phyloP scores from a whole-genome alignment of 768 basidiomycete species.

The Tricholomella constricta region DNA sequence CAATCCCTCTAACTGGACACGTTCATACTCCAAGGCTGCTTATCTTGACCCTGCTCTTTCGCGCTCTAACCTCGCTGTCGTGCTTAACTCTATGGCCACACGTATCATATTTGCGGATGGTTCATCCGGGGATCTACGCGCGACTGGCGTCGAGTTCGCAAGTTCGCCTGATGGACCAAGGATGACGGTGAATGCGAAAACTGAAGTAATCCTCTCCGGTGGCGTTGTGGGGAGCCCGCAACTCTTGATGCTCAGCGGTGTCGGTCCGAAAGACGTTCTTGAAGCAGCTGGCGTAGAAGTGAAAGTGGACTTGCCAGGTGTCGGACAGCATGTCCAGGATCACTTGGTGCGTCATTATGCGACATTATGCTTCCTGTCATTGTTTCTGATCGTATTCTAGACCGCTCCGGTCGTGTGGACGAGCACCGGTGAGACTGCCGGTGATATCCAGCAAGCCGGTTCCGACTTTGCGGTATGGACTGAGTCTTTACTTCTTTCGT shows the following conservation, averaged over 20 bases:
- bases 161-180: conserved; percentile 14
- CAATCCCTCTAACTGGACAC: conserved; percentile 60
- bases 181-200: conserved; percentile 21
- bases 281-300: conserved; percentile 45
- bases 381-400: not conserved
- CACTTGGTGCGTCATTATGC: conserved; percentile 29
- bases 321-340: conserved; percentile 61
- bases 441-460: conserved; percentile 28
- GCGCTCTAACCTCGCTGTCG: conserved; percentile 62
- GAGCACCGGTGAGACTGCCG: conserved; percentile 30
- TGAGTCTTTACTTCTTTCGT: conserved; percentile 25
- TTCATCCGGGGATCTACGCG: conserved; percentile 43
- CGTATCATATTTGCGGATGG: conserved; percentile 42
- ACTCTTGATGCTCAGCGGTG: conserved; percentile 56
- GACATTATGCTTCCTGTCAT: not conserved
- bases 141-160: conserved; percentile 52
- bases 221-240: conserved; percentile 53
- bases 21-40: conserved; percentile 58
- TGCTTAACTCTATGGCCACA: conserved; percentile 62
- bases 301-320: conserved; percentile 51
- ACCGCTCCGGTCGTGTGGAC: conserved; percentile 10
- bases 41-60: conserved; percentile 63
- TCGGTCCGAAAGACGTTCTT: conserved; percentile 56
- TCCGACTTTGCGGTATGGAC: conserved; percentile 31
- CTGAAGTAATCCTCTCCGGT: conserved; percentile 50